These are phyloP conservation scores for Zygoascus tannicola DNA, from an alignment of 805 yeast genomes.

Conservation along the genomic window DNA sequence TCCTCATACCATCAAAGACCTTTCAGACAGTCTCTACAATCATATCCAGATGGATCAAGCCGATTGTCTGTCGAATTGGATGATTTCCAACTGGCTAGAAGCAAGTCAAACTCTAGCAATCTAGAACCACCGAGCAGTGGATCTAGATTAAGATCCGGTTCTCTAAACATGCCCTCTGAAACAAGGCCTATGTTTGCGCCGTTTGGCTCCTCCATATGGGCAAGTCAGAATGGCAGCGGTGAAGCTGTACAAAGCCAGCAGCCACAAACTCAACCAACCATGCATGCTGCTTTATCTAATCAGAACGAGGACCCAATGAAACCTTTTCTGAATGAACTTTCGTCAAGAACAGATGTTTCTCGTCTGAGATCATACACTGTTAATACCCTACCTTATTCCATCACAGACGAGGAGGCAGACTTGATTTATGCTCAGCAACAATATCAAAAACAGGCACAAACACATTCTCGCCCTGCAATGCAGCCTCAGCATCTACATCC, in stretches of 20 bases:
- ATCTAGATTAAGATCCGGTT: constrained; percentile 21
- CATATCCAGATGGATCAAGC: background rate
- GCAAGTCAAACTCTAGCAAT: constrained; percentile 4
- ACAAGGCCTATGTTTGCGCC: constrained; percentile 20
- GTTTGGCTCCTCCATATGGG: constrained; percentile 24
- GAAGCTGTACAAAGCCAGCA: background rate
- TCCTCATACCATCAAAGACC: background rate
- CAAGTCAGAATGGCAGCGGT: constrained; percentile 5
- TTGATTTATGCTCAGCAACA: constrained; percentile 5
- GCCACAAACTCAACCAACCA: constrained; percentile 4
- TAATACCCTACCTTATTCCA: constrained; percentile 12
- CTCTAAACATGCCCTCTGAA: constrained; percentile 21
- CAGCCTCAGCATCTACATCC: constrained; percentile 5
- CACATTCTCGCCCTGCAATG: constrained; percentile 6
- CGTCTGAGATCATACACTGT: constrained; percentile 26
- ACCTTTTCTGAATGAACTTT: constrained; percentile 23
- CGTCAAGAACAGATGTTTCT: constrained; percentile 25
- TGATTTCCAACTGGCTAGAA: constrained; percentile 3
- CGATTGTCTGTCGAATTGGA: background rate
- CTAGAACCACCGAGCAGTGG: constrained; percentile 6
- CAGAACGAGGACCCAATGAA: constrained; percentile 20
- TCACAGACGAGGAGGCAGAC: constrained; percentile 9
- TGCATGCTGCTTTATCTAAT: constrained; percentile 4
- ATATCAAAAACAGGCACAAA: constrained; percentile 14
- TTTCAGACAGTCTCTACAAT: background rate